A percentile compares a stretch with the other conserved stretches of the same genome.
phyloP scores from a whole-genome alignment of 2,329 filamentous ascomycete genomes.

The Colletotrichum acutatum region DNA sequence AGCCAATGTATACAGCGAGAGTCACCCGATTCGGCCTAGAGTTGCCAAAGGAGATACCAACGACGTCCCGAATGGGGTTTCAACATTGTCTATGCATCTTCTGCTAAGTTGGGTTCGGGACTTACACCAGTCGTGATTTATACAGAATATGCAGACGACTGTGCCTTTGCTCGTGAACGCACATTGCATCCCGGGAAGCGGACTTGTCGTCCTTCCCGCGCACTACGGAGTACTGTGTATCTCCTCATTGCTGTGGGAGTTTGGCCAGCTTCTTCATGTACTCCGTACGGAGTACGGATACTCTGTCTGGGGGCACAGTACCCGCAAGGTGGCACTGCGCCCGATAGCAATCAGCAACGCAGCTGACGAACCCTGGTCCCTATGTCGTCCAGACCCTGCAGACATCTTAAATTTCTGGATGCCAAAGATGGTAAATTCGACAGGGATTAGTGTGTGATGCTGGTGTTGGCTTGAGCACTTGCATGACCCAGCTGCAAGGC shows the following conservation, averaged over 20 bases:
- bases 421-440: constrained; percentile 24
- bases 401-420: constrained; percentile 33
- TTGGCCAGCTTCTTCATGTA: constrained; percentile 8
- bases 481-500: constrained; percentile 38
- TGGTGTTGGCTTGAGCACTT: constrained; percentile 37
- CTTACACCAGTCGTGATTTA: not conserved
- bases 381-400: constrained; percentile 36
- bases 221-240: not conserved
- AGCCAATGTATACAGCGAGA: not conserved
- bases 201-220: constrained; percentile 10
- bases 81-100: not conserved
- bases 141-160: not conserved
- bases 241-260: not conserved
- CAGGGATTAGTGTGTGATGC: constrained; percentile 30
- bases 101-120: not conserved
- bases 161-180: not conserved
- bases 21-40: not conserved
- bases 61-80: not conserved
- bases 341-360: constrained; percentile 22
- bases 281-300: not conserved
- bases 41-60: not conserved
- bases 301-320: constrained; percentile 6
- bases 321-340: constrained; percentile 18
- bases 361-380: constrained; percentile 20
- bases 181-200: constrained; percentile 9